Base-by-base conservation (phyloP, 441 rosid genomes). In the Erysimum cheiri region DNA sequence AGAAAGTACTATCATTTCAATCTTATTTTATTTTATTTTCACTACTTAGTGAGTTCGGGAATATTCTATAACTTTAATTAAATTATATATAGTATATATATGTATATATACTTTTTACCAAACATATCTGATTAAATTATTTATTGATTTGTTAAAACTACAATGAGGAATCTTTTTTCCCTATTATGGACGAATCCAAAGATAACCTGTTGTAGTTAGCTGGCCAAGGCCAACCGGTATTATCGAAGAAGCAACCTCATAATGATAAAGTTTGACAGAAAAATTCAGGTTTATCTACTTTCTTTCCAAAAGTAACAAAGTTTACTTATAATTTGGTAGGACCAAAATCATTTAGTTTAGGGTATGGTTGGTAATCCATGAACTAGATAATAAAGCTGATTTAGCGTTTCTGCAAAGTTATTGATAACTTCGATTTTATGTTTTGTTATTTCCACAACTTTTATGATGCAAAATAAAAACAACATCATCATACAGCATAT, bases 241-340 rank as follows among this genome's bases (percentile, higher is more conserved):
- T 32, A 36, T 72, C 40, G 59, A 72, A 64, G 36, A 72, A 56
- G 22, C 64, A 72, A 46, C 59, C 64, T 63, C 37, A 63, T 55
- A 35, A 54, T 54, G 22, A 50, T 32, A 8, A 61, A 26, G 46
- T 40, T 17, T 11, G 61, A n/a, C 35, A 50, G 56, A 50, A 26
- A 29, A 6, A n/a, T 24, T 13, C 64, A 56, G 4, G 12, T 24
- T 32, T 22, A 24, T 58, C 57, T 71, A 43, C 41, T 55, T 43
- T 14, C 8, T 63, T 26, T 57, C 63, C 69, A 33, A 63, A 33
- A 37, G 8, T 43, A 44, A 63, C 40, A 37, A 54, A n/a, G 28
- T 24, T 53, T 13, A 9, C 33, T n/a, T 13, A 24, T 12, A 41
- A 61, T 31, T 43, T 32, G 44, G 26, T 26, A 19, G 70, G 40